Evolutionary conservation across 805 yeast genomes (phyloP), one percentile per base, ranked within the genome.

Genomic region (Saturnispora silvae): DNA sequence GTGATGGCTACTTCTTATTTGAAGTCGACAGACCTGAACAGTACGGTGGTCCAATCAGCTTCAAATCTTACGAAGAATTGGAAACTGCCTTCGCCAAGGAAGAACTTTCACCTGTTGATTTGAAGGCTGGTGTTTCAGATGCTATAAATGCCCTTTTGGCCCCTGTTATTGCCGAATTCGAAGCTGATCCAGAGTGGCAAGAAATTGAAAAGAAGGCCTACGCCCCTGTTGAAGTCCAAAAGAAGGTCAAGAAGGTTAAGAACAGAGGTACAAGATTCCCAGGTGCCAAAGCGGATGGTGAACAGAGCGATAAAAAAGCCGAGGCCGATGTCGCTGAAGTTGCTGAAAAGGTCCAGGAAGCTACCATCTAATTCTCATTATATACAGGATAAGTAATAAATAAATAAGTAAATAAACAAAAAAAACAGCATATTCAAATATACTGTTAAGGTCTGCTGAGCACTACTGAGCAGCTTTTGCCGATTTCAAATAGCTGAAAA

Each of bases 241-340:
- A 72, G 50, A 72, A 72, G 64, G 74, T 72, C 57, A 81, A 74
- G 57, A 82, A 76, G 60, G 82, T 75, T 54, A 86, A 86, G 67
- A 76, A 83, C 56, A 84, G 85, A 63, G 97, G 97, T 44, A 55
- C 85, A n/a, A 74, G 74, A 61, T 84, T 81, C 70, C 96, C 96
- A 29, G 95, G 94, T 49, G 68, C 65, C 30, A 53, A 56, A 38
- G 46, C 54, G 13, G 53, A 46, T 14, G 41, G 40, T 6, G 28
- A 25, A 6, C n/a, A n/a, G n/a, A n/a, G n/a, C n/a, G n/a, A n/a
- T n/a, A n/a, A n/a, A n/a, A n/a, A n/a, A n/a, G n/a, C n/a, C n/a
- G n/a, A n/a, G n/a, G n/a, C n/a, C n/a, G n/a, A n/a, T n/a, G n/a
- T n/a, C 19, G 22, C 17, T 10, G 22, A 16, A 18, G 22, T 9